Evolutionary conservation across 139 green algal genomes (phyloP), one percentile per base, ranked within the genome.

Genomic region (Diplosphaera chodatii): DNA sequence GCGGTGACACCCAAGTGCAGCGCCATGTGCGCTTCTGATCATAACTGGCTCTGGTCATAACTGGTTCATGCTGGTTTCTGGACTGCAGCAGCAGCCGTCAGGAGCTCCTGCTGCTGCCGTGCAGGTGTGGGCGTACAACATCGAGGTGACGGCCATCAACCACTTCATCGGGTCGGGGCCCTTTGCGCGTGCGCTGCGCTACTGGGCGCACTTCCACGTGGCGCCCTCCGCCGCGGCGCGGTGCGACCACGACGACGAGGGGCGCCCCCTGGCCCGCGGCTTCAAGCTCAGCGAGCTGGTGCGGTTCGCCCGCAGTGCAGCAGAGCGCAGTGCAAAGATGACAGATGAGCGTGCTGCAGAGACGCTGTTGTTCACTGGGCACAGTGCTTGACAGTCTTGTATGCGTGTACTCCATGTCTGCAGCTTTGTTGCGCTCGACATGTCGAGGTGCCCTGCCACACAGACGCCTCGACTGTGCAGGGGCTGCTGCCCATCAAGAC

Each of bases 211-310:
- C 48, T 59, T n/a, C 48, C 41, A 32, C 5, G 68, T 63, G 6
- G 29, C 68, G 22, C 31, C 25, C 29, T 34, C 37, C 37, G 63
- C 29, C 27, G 31, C 32, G 25, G 74, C 67, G 21, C 67, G 62
- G 23, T 29, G 32, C 37, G 25, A 28, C 1, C 29, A 64, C 0
- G 29, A 63, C 5, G 28, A 66, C 18, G 63, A 25, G 48, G 48
- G 48, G 18, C 16, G 16, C 18, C 3, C 10, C 48, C 3, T 59
- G 37, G 37, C 73, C 21, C 40, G 64, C 67, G 63, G 56, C 63
- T 74, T 78, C 63, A 70, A 71, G 31, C 40, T 78, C 28, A 68
- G 32, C 34, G 74, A 78, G 48, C 48, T 59, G 48, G 48, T 59
- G 48, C 22, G 48, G 16, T 18, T 4, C 48, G 48, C 16, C 37